Conservation (phyloP, 2,329 filamentous ascomycete genomes). For the Periglandula ipomoeae region DNA sequence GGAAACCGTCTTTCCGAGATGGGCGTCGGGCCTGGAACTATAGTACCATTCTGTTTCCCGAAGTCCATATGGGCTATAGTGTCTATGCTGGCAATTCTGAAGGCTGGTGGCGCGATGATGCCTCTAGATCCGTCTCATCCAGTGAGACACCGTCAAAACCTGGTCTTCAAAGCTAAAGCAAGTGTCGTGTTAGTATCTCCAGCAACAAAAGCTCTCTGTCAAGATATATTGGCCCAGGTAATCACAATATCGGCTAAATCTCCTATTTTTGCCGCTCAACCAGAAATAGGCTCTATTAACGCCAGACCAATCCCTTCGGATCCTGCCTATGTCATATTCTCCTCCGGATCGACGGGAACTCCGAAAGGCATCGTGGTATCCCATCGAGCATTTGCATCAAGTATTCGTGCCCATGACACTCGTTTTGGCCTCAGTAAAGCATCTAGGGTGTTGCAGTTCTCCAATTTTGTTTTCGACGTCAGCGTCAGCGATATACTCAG, state of each 20-base stretch:
- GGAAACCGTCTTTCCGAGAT: background rate
- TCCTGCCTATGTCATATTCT: constrained; percentile 1
- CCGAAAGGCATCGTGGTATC: constrained; percentile 4
- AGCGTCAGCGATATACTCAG: no score
- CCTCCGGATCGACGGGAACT: background rate
- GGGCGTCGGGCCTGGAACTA: background rate
- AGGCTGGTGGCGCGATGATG: background rate
- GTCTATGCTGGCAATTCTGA: background rate
- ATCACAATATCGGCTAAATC: background rate
- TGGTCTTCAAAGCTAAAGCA: background rate
- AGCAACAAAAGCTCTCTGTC: background rate
- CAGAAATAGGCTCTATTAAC: background rate
- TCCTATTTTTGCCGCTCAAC: background rate
- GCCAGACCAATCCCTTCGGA: background rate
- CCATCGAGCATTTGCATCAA: background rate
- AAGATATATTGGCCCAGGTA: background rate
- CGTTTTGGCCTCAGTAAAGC: background rate
- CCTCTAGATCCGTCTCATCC: background rate
- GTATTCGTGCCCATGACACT: background rate
- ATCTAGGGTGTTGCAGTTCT: background rate
- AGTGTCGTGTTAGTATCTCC: background rate
- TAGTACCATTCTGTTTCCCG: background rate
- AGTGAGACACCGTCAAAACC: background rate
- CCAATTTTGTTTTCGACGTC: no score
- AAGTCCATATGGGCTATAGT: background rate